A percentile compares a stretch with the other conserved stretches of the same genome.
These are phyloP conservation scores for Camelina laxa DNA, from an alignment of 345 rosid species.

Conservation along the genomic window DNA sequence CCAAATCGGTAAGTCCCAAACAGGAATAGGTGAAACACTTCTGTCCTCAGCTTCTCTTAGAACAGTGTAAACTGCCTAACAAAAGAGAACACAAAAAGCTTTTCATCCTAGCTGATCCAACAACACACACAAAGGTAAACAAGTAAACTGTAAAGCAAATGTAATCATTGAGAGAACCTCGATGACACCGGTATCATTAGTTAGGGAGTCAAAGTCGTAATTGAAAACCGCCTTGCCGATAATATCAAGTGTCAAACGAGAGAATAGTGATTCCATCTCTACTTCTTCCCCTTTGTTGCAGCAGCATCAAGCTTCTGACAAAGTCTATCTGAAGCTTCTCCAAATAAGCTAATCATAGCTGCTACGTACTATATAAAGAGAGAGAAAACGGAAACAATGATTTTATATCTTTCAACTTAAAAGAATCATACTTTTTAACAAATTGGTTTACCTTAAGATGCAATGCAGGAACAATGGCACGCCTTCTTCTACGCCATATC, in stretches of 20 bases:
- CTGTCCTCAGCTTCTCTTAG: conserved; percentile 96
- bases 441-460: conserved; percentile 71
- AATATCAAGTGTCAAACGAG: conserved; percentile 86
- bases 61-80: conserved; percentile 90
- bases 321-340: conserved; percentile 85
- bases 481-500: conserved; percentile 92
- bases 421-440: background rate
- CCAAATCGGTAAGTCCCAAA: conserved; percentile 95
- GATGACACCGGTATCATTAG: conserved; percentile 93
- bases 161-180: conserved; percentile 57
- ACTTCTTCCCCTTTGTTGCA: conserved; percentile 79
- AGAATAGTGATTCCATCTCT: conserved; percentile 97
- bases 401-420: background rate
- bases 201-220: conserved; percentile 89
- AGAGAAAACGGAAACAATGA: conserved; percentile 20
- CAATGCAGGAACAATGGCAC: conserved; percentile 91
- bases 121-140: background rate
- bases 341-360: conserved; percentile 88
- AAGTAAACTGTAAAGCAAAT: background rate
- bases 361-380: conserved; percentile 69
- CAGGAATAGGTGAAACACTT: conserved; percentile 89
- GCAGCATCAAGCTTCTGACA: conserved; percentile 80
- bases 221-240: conserved; percentile 97
- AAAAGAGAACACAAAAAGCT: conserved; percentile 21
- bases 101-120: conserved; percentile 8